Conservation (phyloP, 129 eudicot species). For the Pittosporum tobira region DNA sequence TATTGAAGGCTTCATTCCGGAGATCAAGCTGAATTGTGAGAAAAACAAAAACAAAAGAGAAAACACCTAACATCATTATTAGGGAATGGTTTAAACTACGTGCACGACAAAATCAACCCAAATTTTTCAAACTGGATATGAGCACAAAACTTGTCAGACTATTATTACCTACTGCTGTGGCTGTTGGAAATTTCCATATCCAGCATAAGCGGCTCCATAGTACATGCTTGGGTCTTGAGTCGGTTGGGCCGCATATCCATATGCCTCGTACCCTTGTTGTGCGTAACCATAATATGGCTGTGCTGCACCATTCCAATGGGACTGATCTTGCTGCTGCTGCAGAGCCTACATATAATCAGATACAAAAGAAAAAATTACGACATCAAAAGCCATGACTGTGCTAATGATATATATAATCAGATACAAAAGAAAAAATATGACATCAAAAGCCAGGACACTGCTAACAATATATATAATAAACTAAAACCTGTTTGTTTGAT, state of each 20-base stretch:
- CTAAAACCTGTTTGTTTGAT: conserved; percentile 75
- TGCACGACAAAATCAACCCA: too few relatives aligned
- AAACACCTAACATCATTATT: too few relatives aligned
- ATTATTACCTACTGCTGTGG: conserved; percentile 73
- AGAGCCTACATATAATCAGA: not conserved
- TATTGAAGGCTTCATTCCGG: not conserved
- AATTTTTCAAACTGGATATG: too few relatives aligned
- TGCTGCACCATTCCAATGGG: conserved; percentile 53
- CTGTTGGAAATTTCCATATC: conserved; percentile 80
- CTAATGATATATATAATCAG: too few relatives aligned
- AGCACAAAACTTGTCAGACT: not conserved
- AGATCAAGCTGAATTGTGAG: not conserved
- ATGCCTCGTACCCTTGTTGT: conserved; percentile 76
- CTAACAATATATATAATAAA: not conserved
- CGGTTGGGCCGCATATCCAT: conserved; percentile 82
- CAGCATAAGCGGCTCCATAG: conserved; percentile 74
- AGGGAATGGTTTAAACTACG: not conserved
- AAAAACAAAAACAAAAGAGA: not conserved
- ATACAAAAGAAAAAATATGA: too few relatives aligned
- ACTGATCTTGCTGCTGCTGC: conserved; percentile 51
- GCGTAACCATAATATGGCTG: conserved; percentile 88
- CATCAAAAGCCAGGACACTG: not conserved
- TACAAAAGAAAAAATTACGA: too few relatives aligned
- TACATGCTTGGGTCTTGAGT: conserved; percentile 87
- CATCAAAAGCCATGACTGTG: too few relatives aligned